Evolutionary conservation across 495 filamentous ascomycete genomes (phyloP).

Genomic region (Staphylotrichum tortipilum): DNA sequence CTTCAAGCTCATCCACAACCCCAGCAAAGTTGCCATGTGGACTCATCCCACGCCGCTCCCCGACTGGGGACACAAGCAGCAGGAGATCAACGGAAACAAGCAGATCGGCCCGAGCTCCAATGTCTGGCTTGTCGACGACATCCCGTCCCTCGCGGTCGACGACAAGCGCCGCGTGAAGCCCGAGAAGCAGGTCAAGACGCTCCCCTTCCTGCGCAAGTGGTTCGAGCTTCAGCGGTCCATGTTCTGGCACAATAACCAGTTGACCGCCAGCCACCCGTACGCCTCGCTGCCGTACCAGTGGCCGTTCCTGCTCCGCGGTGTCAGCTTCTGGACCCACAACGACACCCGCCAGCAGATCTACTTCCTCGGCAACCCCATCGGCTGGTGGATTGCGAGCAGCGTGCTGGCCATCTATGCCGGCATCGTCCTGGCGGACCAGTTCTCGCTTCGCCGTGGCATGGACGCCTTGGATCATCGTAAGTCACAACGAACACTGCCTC

Average conservation of each 20-base stretch:
- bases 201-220: slow-evolving; percentile 91
- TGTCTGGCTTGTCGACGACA: slow-evolving; percentile 87
- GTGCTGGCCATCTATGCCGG: slow-evolving; percentile 88
- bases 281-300: slow-evolving; percentile 91
- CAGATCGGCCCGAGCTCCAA: slow-evolving; percentile 84
- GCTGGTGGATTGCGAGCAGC: slow-evolving; percentile 94
- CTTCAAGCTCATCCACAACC: slow-evolving; percentile 90
- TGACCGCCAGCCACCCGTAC: slow-evolving; percentile 95
- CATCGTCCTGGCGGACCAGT: slow-evolving; percentile 84
- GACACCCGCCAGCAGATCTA: slow-evolving; percentile 96
- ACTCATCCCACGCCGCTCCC: slow-evolving; percentile 88
- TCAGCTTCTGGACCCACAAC: slow-evolving; percentile 99
- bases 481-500: slow-evolving; percentile 28
- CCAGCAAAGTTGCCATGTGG: slow-evolving; percentile 97
- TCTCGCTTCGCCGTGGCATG: slow-evolving; percentile 82
- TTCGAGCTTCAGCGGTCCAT: slow-evolving; percentile 94
- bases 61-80: slow-evolving; percentile 94
- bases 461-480: slow-evolving; percentile 91
- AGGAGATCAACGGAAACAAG: slow-evolving; percentile 99
- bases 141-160: slow-evolving; percentile 61
- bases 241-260: slow-evolving; percentile 98
- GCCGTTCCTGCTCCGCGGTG: slow-evolving; percentile 93
- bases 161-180: slow-evolving; percentile 65
- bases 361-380: slow-evolving; percentile 93
- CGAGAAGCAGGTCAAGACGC: slow-evolving; percentile 64